These are phyloP conservation scores for Blastobotrys chiropterorum DNA, from an alignment of 805 yeast species.

Conservation along the genomic window DNA sequence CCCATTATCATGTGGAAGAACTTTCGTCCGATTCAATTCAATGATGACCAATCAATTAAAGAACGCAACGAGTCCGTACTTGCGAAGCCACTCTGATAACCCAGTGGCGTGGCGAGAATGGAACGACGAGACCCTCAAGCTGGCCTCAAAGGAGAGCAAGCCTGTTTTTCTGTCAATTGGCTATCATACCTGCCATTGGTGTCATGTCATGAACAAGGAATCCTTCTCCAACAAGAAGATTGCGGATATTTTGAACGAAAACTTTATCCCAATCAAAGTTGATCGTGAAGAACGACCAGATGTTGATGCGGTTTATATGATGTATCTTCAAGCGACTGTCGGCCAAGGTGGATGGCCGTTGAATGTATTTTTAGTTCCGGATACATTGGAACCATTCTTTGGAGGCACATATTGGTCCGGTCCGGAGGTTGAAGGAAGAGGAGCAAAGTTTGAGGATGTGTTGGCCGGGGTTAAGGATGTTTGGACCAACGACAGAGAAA, in stretches of 20 bases:
- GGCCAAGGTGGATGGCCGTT: constrained; percentile 39
- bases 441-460: constrained; percentile 27
- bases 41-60: constrained; percentile 15
- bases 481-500: constrained; percentile 28
- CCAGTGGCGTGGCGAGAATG: constrained; percentile 37
- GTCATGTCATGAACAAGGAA: constrained; percentile 35
- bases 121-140: constrained; percentile 27
- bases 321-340: constrained; percentile 32
- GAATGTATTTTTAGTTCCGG: constrained; percentile 34
- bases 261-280: constrained; percentile 33
- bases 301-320: constrained; percentile 34
- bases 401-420: constrained; percentile 37
- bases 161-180: constrained; percentile 35
- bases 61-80: constrained; percentile 23
- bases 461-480: constrained; percentile 25
- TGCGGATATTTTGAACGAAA: constrained; percentile 27
- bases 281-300: constrained; percentile 38
- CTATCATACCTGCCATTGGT: constrained; percentile 35
- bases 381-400: constrained; percentile 29
- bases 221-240: constrained; percentile 24
- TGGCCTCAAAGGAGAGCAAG: constrained; percentile 27
- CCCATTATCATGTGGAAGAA: background rate
- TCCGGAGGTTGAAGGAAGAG: constrained; percentile 22
- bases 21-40: background rate
- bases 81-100: constrained; percentile 24